Conservation (phyloP, 2,329 filamentous ascomycete species). For the Trichoderma sp. region DNA sequence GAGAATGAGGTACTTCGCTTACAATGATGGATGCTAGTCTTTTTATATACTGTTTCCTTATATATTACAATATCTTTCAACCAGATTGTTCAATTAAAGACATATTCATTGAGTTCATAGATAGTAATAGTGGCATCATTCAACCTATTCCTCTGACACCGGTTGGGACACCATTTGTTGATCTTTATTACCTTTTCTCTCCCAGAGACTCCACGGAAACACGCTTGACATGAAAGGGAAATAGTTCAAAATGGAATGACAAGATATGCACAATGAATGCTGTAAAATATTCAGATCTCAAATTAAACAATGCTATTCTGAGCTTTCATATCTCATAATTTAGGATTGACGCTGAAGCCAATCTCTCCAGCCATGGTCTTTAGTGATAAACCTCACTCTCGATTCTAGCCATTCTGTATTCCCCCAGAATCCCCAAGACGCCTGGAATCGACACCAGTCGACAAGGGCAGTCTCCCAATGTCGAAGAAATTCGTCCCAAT, state of each 20-base stretch:
- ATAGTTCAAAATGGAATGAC: neutral
- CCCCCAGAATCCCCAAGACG: conserved; percentile 61
- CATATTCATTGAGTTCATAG: no score
- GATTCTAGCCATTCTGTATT: conserved; percentile 58
- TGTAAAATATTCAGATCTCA: neutral
- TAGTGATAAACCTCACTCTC: conserved; percentile 49
- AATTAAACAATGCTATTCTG: neutral
- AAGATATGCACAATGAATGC: neutral
- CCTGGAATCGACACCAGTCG: conserved; percentile 63
- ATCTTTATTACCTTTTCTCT: no score
- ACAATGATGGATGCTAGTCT: neutral
- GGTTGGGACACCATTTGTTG: neutral
- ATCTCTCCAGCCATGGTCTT: conserved; percentile 42
- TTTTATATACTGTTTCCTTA: neutral
- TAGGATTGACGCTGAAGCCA: conserved; percentile 37
- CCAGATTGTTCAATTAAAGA: no score
- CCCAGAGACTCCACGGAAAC: no score
- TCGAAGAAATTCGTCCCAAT: conserved; percentile 51
- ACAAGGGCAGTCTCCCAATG: conserved; percentile 68
- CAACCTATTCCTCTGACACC: neutral
- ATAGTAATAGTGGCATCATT: neutral
- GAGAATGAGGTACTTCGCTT: neutral
- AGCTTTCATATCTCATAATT: neutral
- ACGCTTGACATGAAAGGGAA: no score
- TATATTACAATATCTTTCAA: neutral